Evolutionary conservation across 2,329 filamentous ascomycete genomes (phyloP), one percentile per base, ranked within the genome.

Genomic region (Fusarium torreyae): DNA sequence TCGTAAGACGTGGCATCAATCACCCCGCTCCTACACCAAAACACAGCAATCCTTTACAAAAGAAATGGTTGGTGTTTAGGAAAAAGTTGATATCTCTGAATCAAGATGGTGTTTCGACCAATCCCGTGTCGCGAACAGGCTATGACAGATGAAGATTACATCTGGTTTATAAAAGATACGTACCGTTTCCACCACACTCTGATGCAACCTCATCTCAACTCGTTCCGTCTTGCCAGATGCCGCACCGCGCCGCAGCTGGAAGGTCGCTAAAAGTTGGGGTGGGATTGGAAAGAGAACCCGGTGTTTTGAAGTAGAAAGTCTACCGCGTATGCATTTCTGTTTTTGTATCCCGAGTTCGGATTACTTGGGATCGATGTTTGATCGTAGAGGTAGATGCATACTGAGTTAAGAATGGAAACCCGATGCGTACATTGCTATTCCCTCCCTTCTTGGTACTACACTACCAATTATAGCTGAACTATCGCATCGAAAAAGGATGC

Each of bases 131-230:
- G 46, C 50, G 45, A 59, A 40, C 55, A 50, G 46, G 42, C 34
- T 68, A 73, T 74, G 71, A 73, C 71, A 74, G 62, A 73, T 71
- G 64, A 28, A 44, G 68, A 73, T 74, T 73, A 74, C 71, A 71
- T 34, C 34, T 67, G 53, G 40, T 70, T 69, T 53, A 46, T 43
- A 26, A 40, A 20, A 48, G 56, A 49, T 63, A 61, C 66, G 66
- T 73, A 70, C 67, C 56, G 48, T 26, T 56, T 24, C 51, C 56
- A 62, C 69, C 51, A 57, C 56, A 53, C 57, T 43, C 63, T 45
- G 39, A 24, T 20, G 11, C 50, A 44, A n/a, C 39, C 49, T 24
- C 50, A 34, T 34, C 24, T 51, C 42, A 44, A 33, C 61, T 43
- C 55, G 46, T 60, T 36, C 36, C 28, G 26, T 43, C 56, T 53